Percentiles rank a stretch among this genome's conserved stretches.
Evolutionary conservation across 345 rosid species (phyloP).

Genomic region (Populus nigra): DNA sequence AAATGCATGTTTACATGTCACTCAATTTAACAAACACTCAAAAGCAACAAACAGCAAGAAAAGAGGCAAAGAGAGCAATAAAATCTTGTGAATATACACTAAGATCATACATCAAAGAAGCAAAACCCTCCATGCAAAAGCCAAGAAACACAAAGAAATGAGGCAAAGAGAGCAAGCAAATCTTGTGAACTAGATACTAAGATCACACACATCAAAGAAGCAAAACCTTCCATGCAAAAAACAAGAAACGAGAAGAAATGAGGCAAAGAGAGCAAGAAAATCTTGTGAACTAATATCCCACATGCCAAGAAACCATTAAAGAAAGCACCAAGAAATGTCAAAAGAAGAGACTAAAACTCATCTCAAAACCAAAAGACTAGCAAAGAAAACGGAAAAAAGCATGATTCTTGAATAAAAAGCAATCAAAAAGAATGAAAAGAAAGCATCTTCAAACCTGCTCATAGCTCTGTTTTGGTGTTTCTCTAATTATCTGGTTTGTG

Average conservation of each 20-base stretch:
- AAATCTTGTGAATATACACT: neutral
- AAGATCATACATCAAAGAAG: neutral
- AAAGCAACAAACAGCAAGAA: neutral
- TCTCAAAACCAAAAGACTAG: neutral
- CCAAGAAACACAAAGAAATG: neutral
- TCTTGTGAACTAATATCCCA: neutral
- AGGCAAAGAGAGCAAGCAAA: neutral
- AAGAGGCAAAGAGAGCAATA: neutral
- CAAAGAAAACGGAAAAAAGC: neutral
- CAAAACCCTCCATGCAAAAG: neutral
- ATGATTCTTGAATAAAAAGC: neutral
- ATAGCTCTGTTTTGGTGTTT: neutral
- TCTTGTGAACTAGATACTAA: neutral
- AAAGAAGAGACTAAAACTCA: neutral
- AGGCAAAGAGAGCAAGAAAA: neutral
- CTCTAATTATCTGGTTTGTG: neutral
- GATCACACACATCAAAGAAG: neutral
- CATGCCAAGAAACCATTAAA: neutral
- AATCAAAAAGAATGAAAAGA: neutral
- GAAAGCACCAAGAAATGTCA: neutral
- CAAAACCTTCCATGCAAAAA: neutral
- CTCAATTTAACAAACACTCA: no score
- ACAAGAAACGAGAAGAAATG: neutral
- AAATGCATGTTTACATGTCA: neutral
- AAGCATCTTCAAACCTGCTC: conserved; percentile 3